These are phyloP conservation scores for Dendrobium chrysotoxum DNA, from an alignment of 106 monocot genomes.

Conservation along the genomic window DNA sequence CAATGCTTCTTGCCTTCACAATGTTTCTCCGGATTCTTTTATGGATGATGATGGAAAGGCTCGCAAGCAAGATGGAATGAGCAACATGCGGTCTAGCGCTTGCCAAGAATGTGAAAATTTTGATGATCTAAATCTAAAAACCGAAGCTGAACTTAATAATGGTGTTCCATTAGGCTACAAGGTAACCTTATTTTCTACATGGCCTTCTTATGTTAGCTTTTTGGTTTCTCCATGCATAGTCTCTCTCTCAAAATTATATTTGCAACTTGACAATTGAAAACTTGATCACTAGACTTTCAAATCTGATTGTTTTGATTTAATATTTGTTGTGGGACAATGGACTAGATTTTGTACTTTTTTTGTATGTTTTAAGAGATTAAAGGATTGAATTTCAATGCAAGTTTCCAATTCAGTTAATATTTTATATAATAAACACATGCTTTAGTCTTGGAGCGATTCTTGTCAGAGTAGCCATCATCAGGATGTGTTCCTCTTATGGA, in stretches of 20 bases:
- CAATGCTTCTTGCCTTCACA: slow-evolving; percentile 15
- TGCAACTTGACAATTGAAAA: neutral
- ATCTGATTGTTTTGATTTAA: neutral
- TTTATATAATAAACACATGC: too few species aligned
- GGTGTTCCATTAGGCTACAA: slow-evolving; percentile 18
- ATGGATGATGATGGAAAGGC: neutral
- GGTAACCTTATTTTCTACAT: slow-evolving; percentile 18
- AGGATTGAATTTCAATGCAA: neutral
- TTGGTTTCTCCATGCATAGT: neutral
- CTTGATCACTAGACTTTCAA: neutral
- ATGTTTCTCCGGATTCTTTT: slow-evolving; percentile 11
- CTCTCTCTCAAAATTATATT: neutral
- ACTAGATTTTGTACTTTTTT: neutral
- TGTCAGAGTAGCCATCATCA: too few species aligned
- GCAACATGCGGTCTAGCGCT: slow-evolving; percentile 14
- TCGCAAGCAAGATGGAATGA: slow-evolving; percentile 20
- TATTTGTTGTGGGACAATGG: neutral
- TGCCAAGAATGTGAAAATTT: slow-evolving; percentile 13
- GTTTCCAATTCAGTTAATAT: neutral
- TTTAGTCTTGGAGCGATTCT: too few species aligned
- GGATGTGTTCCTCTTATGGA: too few species aligned
- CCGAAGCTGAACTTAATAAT: slow-evolving; percentile 10
- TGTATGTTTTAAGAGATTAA: neutral
- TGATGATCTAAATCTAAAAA: slow-evolving; percentile 16
- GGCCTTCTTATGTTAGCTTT: neutral